A percentile compares a stretch with the other conserved stretches of the same genome.
Evolutionary conservation across 345 rosid genomes (phyloP).

Genomic region (Gossypium stocksii): DNA sequence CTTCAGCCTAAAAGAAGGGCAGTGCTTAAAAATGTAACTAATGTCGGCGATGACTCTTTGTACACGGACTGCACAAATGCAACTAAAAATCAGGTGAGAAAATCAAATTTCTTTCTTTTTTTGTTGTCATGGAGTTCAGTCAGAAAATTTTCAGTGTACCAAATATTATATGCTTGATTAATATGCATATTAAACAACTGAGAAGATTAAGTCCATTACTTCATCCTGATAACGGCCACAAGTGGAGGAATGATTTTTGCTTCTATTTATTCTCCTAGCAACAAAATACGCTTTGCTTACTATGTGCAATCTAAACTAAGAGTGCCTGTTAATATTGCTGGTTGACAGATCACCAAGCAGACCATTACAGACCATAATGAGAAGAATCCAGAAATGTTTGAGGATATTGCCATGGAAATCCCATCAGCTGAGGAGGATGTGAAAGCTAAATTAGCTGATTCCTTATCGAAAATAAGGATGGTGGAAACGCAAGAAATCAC

Average conservation of each 20-base stretch:
- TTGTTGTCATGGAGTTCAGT: slow-evolving; percentile 12
- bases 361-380: slow-evolving; percentile 30
- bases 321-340: slow-evolving; percentile 15
- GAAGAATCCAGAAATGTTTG: slow-evolving; percentile 29
- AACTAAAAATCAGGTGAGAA: slow-evolving; percentile 45
- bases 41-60: slow-evolving; percentile 30
- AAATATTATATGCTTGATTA: neutral
- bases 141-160: neutral
- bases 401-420: slow-evolving; percentile 30
- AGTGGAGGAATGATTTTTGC: neutral
- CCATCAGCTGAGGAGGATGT: slow-evolving; percentile 41
- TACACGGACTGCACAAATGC: slow-evolving; percentile 31
- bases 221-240: slow-evolving; percentile 11
- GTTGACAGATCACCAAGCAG: slow-evolving; percentile 45
- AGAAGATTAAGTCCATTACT: slow-evolving; percentile 6
- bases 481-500: slow-evolving; percentile 37
- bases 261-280: slow-evolving; percentile 4
- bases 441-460: slow-evolving; percentile 62
- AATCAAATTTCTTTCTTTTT: slow-evolving; percentile 4
- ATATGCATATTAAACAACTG: neutral
- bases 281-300: slow-evolving; percentile 3
- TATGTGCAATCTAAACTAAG: neutral
- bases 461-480: slow-evolving; percentile 68
- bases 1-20: slow-evolving; percentile 71
- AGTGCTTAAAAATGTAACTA: slow-evolving; percentile 73